Base-by-base conservation (phyloP, 495 filamentous ascomycete species). In the Cercophora sp. region DNA sequence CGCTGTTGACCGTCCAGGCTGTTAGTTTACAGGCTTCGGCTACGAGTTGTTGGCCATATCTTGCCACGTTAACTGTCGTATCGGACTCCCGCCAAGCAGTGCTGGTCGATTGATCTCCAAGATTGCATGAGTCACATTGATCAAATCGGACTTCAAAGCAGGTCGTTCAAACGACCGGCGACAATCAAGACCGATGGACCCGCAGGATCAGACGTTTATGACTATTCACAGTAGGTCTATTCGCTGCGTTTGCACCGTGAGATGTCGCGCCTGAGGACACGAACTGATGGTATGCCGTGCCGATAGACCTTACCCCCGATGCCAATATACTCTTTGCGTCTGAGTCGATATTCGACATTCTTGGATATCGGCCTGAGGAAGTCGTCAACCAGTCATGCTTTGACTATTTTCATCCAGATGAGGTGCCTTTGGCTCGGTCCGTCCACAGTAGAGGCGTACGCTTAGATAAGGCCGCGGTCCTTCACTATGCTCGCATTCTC, bases 321-420 rank as follows among this genome's bases (percentile, higher is more conserved):
- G 90, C 90, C 53, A 86, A 84, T 51, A 84, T 94, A 41, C 78
- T 90, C 56, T 94, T 90, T 65, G 87, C 82, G 31, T 94, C 89
- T 40, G 85, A 89, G 57, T 92, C 89, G 19, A 83, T 95, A 51
- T 69, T 80, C 52, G 87, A 92, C 59, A 89, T 94, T 36, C 74
- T 95, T 35, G 89, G 90, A 36, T 91, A 91, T 62, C 73, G 80
- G 22, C 86, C 89, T 4, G 72, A 83, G 43, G 87, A 92, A 62
- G 82, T 94, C 9, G 76, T 84, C 55, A 83, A 86, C 36, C 85
- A 79, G 59, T 90, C 90, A 51, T 85, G 81, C 65, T 94, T 90
- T 76, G 86, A 91, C 19, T 94, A 86, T 66, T 95, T 94, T 59
- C 88, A 93, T 50, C 86, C 86, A 1, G 83, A 89, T 8, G 88